Percentiles rank a stretch among this genome's conserved stretches.
Evolutionary conservation across 2,329 filamentous ascomycete species (phyloP).

Genomic region (Cytospora leucostoma): DNA sequence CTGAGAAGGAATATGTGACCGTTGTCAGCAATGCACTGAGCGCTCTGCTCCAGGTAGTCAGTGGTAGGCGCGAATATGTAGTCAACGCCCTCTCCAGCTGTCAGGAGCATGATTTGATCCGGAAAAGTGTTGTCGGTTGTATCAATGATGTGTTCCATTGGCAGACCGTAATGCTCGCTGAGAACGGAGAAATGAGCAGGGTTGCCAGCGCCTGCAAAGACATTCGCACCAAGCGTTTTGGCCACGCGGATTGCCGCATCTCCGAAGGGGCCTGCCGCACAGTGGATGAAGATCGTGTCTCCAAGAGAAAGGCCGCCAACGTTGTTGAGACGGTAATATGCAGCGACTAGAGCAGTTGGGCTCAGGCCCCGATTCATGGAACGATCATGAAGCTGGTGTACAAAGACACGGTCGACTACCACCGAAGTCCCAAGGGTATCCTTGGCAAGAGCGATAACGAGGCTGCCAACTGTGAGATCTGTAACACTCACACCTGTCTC

Average conservation of each 20-base stretch:
- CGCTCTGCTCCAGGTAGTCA: slow-evolving; percentile 36
- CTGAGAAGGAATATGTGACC: slow-evolving; percentile 23
- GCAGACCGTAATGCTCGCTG: slow-evolving; percentile 37
- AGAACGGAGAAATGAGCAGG: slow-evolving; percentile 43
- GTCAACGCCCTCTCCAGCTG: slow-evolving; percentile 41
- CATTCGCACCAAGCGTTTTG: slow-evolving; percentile 38
- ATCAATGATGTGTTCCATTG: slow-evolving; percentile 41
- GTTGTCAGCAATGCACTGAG: slow-evolving; percentile 37
- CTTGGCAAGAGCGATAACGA: slow-evolving; percentile 44
- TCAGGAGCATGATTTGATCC: slow-evolving; percentile 37
- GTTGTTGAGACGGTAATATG: slow-evolving; percentile 45
- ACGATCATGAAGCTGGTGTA: slow-evolving; percentile 33
- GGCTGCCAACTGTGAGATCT: slow-evolving; percentile 40
- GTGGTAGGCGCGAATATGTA: slow-evolving; percentile 50
- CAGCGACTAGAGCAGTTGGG: slow-evolving; percentile 44
- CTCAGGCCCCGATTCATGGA: slow-evolving; percentile 33
- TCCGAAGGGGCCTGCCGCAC: slow-evolving; percentile 46
- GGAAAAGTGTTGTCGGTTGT: slow-evolving; percentile 18
- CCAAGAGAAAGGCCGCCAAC: slow-evolving; percentile 33
- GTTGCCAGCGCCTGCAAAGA: slow-evolving; percentile 45
- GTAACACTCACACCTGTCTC: slow-evolving; percentile 38
- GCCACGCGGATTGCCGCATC: slow-evolving; percentile 47
- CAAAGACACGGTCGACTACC: slow-evolving; percentile 41
- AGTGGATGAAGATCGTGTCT: slow-evolving; percentile 46
- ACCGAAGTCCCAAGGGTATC: slow-evolving; percentile 41